Percentiles rank a stretch among this genome's conserved stretches.
phyloP scores from a whole-genome alignment of 1,139 yeast genomes.

The Yamadazyma spencermartinsiae region DNA sequence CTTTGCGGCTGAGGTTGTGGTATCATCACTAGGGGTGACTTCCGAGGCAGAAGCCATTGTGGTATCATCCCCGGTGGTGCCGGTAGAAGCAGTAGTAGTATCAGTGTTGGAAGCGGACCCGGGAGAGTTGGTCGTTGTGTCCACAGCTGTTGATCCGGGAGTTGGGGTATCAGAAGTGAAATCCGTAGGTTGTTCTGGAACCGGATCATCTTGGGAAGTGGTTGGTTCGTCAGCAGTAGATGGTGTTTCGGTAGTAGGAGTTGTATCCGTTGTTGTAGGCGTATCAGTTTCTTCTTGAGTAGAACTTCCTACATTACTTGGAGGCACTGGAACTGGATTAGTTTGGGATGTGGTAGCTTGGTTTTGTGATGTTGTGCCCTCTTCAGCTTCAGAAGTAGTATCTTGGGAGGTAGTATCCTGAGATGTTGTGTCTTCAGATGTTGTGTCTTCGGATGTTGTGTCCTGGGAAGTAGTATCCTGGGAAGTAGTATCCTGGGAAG shows the following conservation, averaged over 20 bases:
- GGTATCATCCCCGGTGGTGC: no score
- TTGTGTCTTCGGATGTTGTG: neutral
- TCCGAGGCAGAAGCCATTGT: neutral
- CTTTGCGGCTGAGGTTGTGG: no score
- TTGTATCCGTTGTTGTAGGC: slow-evolving; percentile 3
- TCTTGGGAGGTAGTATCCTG: slow-evolving; percentile 3
- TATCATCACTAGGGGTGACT: slow-evolving; percentile 4
- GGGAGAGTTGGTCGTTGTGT: neutral
- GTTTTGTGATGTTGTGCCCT: slow-evolving; percentile 2
- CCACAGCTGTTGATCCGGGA: slow-evolving; percentile 1
- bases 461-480: neutral
- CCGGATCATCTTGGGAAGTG: no score
- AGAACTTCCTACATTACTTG: slow-evolving; percentile 1
- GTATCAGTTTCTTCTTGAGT: slow-evolving; percentile 3
- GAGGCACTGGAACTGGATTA: slow-evolving; percentile 1
- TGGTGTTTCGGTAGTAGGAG: slow-evolving; percentile 3
- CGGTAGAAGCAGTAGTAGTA: neutral
- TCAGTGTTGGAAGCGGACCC: neutral
- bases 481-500: slow-evolving; percentile 3
- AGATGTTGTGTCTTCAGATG: slow-evolving; percentile 1
- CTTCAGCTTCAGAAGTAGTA: slow-evolving; percentile 3
- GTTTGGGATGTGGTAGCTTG: slow-evolving; percentile 2
- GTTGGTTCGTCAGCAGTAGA: slow-evolving; percentile 3
- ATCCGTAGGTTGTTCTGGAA: no score
- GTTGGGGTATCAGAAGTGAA: slow-evolving; percentile 1